These are phyloP conservation scores for Cucurbita maxima DNA, from an alignment of 306 rosid genomes.

Conservation along the genomic window DNA sequence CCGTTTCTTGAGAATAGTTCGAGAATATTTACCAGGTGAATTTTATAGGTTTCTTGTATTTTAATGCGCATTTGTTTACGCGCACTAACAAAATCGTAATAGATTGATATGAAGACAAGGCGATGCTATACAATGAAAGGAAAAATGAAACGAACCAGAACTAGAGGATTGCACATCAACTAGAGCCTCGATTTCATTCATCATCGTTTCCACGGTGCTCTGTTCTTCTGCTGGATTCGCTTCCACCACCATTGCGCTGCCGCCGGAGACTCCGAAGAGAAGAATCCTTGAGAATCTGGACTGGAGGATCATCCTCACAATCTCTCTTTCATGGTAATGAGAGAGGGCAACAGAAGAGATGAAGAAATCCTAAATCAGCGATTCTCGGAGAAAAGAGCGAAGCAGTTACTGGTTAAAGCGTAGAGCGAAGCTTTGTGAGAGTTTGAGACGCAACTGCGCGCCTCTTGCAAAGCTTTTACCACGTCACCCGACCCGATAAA, in stretches of 20 bases:
- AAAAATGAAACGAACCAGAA: neutral
- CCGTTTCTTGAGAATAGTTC: neutral
- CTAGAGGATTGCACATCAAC: constrained; percentile 23
- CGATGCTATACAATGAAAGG: neutral
- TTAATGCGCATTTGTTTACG: neutral
- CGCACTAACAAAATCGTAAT: neutral
- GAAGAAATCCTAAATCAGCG: neutral
- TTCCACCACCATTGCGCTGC: neutral
- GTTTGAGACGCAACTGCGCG: too few relatives aligned
- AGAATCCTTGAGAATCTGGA: neutral
- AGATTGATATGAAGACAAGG: neutral
- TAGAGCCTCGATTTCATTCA: constrained; percentile 37
- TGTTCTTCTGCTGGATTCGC: neutral
- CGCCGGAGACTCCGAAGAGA: neutral
- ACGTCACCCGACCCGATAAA: too few relatives aligned
- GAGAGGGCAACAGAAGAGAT: neutral
- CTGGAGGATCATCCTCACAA: neutral
- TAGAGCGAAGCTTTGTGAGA: too few relatives aligned
- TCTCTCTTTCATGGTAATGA: neutral
- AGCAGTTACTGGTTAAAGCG: neutral
- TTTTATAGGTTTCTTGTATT: neutral
- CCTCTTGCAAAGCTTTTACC: too few relatives aligned
- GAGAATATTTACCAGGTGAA: neutral
- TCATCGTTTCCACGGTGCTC: constrained; percentile 4
- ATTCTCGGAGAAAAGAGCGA: neutral